Conservation (phyloP, 2,329 filamentous ascomycete genomes). For the Aspergillus aculeatus region DNA sequence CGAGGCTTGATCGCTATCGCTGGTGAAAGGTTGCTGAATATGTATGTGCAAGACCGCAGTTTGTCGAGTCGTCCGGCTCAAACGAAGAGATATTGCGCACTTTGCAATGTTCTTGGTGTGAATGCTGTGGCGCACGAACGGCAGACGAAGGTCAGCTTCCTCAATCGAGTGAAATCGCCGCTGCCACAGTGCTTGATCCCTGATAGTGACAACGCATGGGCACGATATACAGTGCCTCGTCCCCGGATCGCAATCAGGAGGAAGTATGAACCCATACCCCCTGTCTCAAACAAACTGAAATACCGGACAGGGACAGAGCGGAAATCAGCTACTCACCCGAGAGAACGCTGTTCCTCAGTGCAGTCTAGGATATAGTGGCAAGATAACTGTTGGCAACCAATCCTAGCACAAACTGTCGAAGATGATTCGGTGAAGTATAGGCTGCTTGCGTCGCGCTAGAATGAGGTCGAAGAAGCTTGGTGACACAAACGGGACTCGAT, state of each 20-base stretch:
- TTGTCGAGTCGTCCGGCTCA: not conserved
- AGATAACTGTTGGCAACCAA: constrained; percentile 15
- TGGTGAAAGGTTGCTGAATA: not conserved
- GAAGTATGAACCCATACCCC: not conserved
- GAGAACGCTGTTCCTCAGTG: not conserved
- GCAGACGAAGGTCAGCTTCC: not conserved
- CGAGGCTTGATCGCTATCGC: not conserved
- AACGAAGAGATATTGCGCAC: not conserved
- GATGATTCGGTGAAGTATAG: constrained; percentile 2
- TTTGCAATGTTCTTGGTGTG: not conserved
- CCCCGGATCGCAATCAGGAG: not conserved
- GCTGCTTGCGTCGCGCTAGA: constrained; percentile 7
- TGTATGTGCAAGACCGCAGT: not conserved
- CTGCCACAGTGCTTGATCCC: not conserved
- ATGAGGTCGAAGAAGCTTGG: constrained; percentile 15
- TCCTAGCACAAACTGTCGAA: constrained; percentile 8
- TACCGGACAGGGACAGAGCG: not conserved
- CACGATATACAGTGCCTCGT: not conserved
- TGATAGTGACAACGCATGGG: not conserved
- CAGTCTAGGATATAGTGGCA: constrained; percentile 4
- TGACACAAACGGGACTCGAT: constrained; percentile 16
- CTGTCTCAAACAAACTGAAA: not conserved
- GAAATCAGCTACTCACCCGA: constrained; percentile 1
- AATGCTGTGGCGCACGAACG: not conserved
- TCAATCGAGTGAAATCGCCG: not conserved